phyloP scores from a whole-genome alignment of 495 filamentous ascomycete species.

The Saxophila tyrrhenica region DNA sequence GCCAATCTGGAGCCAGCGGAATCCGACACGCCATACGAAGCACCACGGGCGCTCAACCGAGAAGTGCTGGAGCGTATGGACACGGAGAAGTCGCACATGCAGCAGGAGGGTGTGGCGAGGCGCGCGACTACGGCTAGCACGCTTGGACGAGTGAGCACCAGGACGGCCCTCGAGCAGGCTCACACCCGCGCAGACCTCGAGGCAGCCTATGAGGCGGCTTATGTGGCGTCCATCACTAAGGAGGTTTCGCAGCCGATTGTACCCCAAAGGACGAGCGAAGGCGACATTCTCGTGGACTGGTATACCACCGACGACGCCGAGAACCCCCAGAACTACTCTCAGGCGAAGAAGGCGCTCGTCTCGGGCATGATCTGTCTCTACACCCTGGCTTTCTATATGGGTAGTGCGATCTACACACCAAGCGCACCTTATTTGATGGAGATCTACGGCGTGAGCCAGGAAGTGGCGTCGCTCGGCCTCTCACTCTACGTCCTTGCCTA shows the following conservation, averaged over 20 bases:
- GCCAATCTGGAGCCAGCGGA: constrained; percentile 5
- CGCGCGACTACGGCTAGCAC: not conserved
- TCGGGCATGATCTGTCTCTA: constrained; percentile 24
- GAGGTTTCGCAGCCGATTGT: constrained; percentile 17
- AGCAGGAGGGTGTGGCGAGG: constrained; percentile 6
- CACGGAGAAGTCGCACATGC: not conserved
- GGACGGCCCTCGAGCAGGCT: constrained; percentile 10
- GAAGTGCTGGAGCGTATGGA: constrained; percentile 8
- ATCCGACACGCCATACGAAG: not conserved
- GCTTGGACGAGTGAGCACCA: constrained; percentile 10
- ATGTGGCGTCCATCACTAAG: constrained; percentile 6
- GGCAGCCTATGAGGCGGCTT: constrained; percentile 12
- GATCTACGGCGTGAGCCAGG: constrained; percentile 32
- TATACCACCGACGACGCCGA: constrained; percentile 28
- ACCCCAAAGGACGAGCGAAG: constrained; percentile 25
- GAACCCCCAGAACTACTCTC: constrained; percentile 32
- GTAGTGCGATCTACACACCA: constrained; percentile 40
- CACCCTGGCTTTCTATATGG: constrained; percentile 40
- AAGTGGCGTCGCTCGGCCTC: constrained; percentile 38
- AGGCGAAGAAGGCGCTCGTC: constrained; percentile 25
- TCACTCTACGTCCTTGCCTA: constrained; percentile 45
- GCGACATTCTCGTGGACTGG: constrained; percentile 31
- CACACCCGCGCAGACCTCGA: constrained; percentile 21
- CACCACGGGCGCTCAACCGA: not conserved
- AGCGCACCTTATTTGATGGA: constrained; percentile 29